phyloP scores from a whole-genome alignment of 1,139 yeast species.

The Yarrowia galli region DNA sequence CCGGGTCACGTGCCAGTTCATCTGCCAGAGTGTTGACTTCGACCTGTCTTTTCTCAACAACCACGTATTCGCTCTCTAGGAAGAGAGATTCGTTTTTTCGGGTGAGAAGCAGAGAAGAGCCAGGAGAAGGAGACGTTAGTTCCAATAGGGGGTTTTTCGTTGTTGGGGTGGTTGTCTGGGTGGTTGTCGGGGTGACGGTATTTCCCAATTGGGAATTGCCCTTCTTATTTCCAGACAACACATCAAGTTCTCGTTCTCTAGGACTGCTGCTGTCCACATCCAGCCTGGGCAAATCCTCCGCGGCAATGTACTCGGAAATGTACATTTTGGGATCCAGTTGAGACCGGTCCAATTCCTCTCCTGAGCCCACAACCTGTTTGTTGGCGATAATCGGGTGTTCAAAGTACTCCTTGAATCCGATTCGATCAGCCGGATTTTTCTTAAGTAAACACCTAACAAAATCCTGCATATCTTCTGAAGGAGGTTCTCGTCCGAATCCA shows the following conservation, averaged over 20 bases:
- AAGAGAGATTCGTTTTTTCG: conserved; percentile 21
- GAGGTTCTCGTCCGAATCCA: conserved; percentile 64
- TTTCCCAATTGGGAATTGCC: no score
- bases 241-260: no score
- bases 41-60: conserved; percentile 91
- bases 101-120: conserved; percentile 44
- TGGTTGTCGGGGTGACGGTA: no score
- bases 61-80: conserved; percentile 85
- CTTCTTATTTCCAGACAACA: no score
- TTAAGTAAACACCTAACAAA: conserved; percentile 78
- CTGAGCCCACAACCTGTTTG: conserved; percentile 45
- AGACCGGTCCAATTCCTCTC: conserved; percentile 59
- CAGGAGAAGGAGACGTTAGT: conserved; percentile 45
- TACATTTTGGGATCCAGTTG: conserved; percentile 78
- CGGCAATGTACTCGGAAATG: conserved; percentile 72
- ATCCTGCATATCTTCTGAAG: conserved; percentile 66
- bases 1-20: conserved; percentile 61
- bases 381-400: conserved; percentile 58
- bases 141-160: conserved; percentile 39
- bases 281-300: conserved; percentile 18
- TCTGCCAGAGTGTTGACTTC: conserved; percentile 96
- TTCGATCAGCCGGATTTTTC: conserved; percentile 85
- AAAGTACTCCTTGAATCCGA: conserved; percentile 88
- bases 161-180: not conserved
- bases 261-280: not conserved